Conservation (phyloP, 352 stramenopile species). For the Phytopythium sindhum region DNA sequence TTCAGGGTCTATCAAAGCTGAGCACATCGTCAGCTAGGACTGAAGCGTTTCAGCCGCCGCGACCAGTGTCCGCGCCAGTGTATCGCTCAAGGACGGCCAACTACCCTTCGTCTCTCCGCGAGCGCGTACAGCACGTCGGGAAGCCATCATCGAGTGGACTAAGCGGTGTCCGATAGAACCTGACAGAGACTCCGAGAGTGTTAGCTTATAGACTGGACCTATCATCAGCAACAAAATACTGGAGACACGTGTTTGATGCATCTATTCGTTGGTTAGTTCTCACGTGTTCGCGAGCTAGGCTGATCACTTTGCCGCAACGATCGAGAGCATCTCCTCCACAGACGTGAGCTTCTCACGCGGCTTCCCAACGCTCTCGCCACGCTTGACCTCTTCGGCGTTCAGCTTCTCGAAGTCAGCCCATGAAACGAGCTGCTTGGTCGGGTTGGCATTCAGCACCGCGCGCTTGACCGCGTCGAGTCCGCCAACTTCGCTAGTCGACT, state of each 20-base stretch:
- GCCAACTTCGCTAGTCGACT: conserved; percentile 12
- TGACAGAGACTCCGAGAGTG: too few relatives aligned
- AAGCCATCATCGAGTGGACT: not conserved
- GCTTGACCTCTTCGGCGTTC: conserved; percentile 54
- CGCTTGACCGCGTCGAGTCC: conserved; percentile 42
- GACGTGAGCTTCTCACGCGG: conserved; percentile 82
- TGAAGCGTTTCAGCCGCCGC: conserved; percentile 9
- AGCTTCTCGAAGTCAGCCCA: conserved; percentile 70
- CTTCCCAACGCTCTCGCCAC: conserved; percentile 56
- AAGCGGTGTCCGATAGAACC: not conserved
- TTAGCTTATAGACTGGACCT: not conserved
- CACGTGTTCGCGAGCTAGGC: not conserved
- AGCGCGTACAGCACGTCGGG: conserved; percentile 32
- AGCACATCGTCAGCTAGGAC: not conserved
- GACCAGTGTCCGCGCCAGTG: conserved; percentile 72
- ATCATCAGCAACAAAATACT: not conserved
- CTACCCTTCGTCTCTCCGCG: conserved; percentile 53
- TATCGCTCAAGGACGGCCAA: conserved; percentile 42
- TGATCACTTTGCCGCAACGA: conserved; percentile 6
- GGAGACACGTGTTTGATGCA: not conserved
- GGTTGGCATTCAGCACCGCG: conserved; percentile 42
- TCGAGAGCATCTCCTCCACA: conserved; percentile 23
- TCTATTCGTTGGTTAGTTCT: not conserved
- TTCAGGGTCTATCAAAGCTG: conserved; percentile 5
- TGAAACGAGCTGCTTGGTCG: conserved; percentile 61